Conservation (phyloP, 352 stramenopile genomes). For the Elongisporangium anandrum region DNA sequence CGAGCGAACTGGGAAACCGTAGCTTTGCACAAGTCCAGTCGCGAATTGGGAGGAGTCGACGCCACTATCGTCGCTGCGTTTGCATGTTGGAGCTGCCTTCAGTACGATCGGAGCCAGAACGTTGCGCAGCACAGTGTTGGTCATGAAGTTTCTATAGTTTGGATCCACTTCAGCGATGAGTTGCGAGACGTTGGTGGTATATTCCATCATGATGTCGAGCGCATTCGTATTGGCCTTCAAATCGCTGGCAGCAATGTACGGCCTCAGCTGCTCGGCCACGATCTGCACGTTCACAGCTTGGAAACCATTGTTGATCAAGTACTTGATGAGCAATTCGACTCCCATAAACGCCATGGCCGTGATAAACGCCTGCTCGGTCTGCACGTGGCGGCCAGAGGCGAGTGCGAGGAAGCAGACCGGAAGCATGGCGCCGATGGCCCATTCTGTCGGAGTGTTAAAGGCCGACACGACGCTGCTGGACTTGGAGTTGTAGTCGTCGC, state of each 20-base stretch:
- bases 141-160: background rate
- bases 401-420: background rate
- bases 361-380: background rate
- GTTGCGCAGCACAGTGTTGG: background rate
- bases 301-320: background rate
- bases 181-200: background rate
- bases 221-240: background rate
- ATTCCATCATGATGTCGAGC: background rate
- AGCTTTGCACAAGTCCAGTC: background rate
- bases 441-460: background rate
- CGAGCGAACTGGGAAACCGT: background rate
- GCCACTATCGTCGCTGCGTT: background rate
- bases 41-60: background rate
- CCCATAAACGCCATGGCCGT: background rate
- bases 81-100: background rate
- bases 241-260: background rate
- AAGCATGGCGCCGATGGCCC: background rate
- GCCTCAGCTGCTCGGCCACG: background rate
- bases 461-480: background rate
- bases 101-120: background rate
- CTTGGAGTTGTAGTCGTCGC: background rate
- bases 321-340: background rate
- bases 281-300: background rate
- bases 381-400: background rate
- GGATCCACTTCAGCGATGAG: background rate